Conservation (phyloP, 768 basidiomycete genomes). For the Tulasnella sp. region DNA sequence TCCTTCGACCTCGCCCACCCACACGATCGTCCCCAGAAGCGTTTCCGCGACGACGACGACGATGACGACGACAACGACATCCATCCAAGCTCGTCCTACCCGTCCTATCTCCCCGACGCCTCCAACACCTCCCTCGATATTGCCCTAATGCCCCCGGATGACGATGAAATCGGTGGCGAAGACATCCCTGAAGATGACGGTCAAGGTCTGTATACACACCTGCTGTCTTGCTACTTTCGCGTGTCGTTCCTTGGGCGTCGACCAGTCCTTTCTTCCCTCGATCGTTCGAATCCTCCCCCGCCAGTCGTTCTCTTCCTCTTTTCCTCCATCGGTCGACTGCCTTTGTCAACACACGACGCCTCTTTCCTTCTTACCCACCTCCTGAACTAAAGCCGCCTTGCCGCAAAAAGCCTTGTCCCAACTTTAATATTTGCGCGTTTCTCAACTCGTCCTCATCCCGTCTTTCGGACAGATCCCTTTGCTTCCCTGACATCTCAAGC, state of each 20-base stretch:
- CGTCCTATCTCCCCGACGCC: neutral
- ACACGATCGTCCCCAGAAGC: constrained; percentile 1
- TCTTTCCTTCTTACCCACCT: neutral
- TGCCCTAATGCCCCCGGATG: neutral
- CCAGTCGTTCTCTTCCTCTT: neutral
- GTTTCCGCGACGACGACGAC: constrained; percentile 10
- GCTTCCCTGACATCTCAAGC: constrained; percentile 32
- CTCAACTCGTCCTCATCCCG: neutral
- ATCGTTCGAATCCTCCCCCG: neutral
- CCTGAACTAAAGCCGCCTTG: neutral
- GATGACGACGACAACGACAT: constrained; percentile 7
- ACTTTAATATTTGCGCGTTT: too few relatives aligned
- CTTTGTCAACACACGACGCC: neutral
- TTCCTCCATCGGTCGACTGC: neutral
- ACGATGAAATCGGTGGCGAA: constrained; percentile 1
- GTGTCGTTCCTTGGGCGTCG: neutral
- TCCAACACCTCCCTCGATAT: neutral
- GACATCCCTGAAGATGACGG: neutral
- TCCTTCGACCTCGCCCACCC: neutral
- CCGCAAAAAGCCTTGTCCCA: neutral
- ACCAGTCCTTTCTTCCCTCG: neutral
- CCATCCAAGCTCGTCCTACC: neutral
- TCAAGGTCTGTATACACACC: neutral
- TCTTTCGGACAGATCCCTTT: neutral
- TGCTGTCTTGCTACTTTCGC: neutral